Base-by-base conservation (phyloP, 306 rosid species). In the Comarum palustre region DNA sequence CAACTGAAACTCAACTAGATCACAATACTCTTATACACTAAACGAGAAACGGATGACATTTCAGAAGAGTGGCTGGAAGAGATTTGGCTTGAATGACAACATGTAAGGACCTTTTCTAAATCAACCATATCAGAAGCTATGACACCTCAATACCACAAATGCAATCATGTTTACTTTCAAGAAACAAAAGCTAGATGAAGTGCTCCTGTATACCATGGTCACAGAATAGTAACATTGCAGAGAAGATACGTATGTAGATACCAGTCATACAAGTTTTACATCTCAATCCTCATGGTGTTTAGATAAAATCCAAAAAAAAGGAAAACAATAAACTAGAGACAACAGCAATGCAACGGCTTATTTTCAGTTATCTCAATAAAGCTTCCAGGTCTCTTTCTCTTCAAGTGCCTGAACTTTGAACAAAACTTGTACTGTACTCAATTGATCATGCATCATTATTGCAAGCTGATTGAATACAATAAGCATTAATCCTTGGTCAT, bases 401-500 rank as follows among this genome's bases (percentile, higher is more conserved):
- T 46, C 72, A 45, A 45, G 58, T 46, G 27, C 72, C 27, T 45
- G 41, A 68, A 68, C 20, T 46, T 68, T 68, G 58, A 31, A 46
- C 58, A n/a, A n/a, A n/a, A n/a, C n/a, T n/a, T n/a, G n/a, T n/a
- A n/a, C n/a, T n/a, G n/a, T n/a, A n/a, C n/a, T n/a, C n/a, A 34
- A 46, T 16, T 45, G 72, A 46, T 68, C 72, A 68, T 68, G 72
- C 42, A 68, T 69, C 67, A 5, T 50, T 41, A 47, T 45, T 61
- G 63, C 70, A 45, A 77, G 66, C 74, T 77, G 80, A 61, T 52
- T 50, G 48, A 46, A 50, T 71, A 61, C 27, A 74, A 48, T 58
- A 27, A 72, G 50, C 22, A 62, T 68, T 20, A 46, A 32, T 68
- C 72, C 29, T 45, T 43, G 41, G 39, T 46, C 58, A 27, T 27